phyloP scores from a whole-genome alignment of 768 basidiomycete species.

The Trichaptum fuscoviolaceum region DNA sequence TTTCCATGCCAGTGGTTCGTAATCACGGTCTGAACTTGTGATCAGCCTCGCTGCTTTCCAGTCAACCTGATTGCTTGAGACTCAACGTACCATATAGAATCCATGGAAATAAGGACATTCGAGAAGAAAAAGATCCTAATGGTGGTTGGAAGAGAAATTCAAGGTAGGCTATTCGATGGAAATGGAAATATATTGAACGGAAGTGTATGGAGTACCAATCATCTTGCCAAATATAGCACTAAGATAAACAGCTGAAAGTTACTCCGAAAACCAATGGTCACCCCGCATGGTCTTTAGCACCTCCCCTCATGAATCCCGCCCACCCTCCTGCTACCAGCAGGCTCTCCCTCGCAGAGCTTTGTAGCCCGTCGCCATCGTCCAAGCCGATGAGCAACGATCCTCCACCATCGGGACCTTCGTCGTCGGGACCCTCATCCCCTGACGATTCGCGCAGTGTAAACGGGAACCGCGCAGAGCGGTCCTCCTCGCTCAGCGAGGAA shows the following conservation, averaged over 20 bases:
- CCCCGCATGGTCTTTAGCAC: slow-evolving; percentile 1
- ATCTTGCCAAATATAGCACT: not conserved
- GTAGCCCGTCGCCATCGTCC: not conserved
- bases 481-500: slow-evolving; percentile 31
- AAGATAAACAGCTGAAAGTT: not conserved
- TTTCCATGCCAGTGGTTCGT: too few relatives aligned
- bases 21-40: not conserved
- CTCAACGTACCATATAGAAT: not conserved
- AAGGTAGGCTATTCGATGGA: not conserved
- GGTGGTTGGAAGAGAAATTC: not conserved
- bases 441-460: not conserved
- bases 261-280: not conserved
- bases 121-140: not conserved
- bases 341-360: not conserved
- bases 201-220: not conserved
- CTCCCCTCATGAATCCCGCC: not conserved
- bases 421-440: not conserved
- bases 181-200: not conserved
- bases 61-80: not conserved
- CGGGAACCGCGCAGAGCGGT: not conserved
- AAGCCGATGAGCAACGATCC: not conserved
- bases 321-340: slow-evolving; percentile 1
- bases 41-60: not conserved
- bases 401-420: not conserved
- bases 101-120: not conserved